Conservation (phyloP, 2,329 filamentous ascomycete genomes). For the Tolypocladium nubicola region DNA sequence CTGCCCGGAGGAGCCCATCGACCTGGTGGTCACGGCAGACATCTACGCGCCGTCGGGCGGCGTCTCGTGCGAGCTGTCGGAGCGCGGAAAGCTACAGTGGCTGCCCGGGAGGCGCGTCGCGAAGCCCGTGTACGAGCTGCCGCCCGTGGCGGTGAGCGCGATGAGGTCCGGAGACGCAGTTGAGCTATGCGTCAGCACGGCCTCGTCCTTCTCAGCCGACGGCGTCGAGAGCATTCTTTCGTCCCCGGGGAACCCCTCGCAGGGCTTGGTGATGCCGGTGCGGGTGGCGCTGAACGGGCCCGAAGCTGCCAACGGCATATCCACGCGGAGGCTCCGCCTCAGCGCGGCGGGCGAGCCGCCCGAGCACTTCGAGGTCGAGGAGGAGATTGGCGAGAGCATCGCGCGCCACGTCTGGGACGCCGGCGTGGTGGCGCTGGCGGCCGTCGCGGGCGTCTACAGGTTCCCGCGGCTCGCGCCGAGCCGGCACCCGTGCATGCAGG, state of each 20-base stretch:
- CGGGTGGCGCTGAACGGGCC: conserved; percentile 24
- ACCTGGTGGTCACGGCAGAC: conserved; percentile 26
- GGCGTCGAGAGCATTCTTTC: conserved; percentile 14
- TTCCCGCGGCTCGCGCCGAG: conserved; percentile 15
- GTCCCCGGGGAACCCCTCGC: conserved; percentile 9
- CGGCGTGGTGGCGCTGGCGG: conserved; percentile 33
- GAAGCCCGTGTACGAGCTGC: conserved; percentile 21
- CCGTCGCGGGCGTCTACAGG: conserved; percentile 17
- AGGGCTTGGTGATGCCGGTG: conserved; percentile 32
- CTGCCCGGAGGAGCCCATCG: conserved; percentile 30
- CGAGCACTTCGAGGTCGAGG: conserved; percentile 32
- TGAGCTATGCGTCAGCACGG: conserved; percentile 16
- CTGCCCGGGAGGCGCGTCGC: conserved; percentile 27
- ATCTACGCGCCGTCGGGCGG: conserved; percentile 9
- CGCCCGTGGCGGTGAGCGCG: conserved; percentile 14
- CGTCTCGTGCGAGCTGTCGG: conserved; percentile 13
- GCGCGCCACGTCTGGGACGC: conserved; percentile 50
- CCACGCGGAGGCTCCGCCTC: conserved; percentile 18
- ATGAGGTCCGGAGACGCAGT: conserved; percentile 13
- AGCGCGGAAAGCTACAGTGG: conserved; percentile 17
- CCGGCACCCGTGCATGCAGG: conserved; percentile 15
- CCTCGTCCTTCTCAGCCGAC: conserved; percentile 14
- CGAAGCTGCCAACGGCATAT: conserved; percentile 11
- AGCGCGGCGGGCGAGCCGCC: conserved; percentile 10
- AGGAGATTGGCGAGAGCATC: conserved; percentile 50